Evolutionary conservation across 805 yeast genomes (phyloP), one percentile per base, ranked within the genome.

Genomic region (Pichia ethanolica): DNA sequence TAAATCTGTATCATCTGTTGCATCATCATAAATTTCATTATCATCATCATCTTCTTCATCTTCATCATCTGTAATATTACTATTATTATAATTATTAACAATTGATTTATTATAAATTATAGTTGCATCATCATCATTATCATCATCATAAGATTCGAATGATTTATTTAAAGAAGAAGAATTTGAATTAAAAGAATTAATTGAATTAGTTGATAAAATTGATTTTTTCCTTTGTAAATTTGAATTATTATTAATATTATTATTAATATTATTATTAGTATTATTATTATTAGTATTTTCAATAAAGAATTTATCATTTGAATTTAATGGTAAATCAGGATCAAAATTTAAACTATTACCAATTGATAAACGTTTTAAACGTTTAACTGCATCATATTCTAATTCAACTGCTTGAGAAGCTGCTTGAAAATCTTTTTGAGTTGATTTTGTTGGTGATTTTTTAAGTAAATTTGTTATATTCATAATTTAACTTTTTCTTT

Each of bases 331-430:
- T 43, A 84, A 62, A 58, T 86, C 95, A 1, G 91, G 91, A 59
- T 86, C 95, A 52, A 78, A 74, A 45, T 66, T 71, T 67, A 78
- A 67, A 60, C 72, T 65, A 58, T 77, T 71, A 14, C 89, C 93
- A 46, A 86, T 83, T 0, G 89, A 82, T 14, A 84, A 70, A 51
- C 95, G 71, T 61, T 86, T 86, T 55, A 86, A 68, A 25, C 87
- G 85, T 36, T 84, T 79, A 53, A 86, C 86, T 62, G 82, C 80
- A 64, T 81, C 79, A 53, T 84, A 73, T 60, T 86, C 93, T 52
- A 79, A 81, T 59, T 86, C 88, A 42, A 86, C 78, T 6, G 89
- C 88, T 57, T 81, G 81, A 4, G 88, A 89, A 2, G 95, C 95
- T 35, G 77, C 74, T 40, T 71, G 48, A 56, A 45, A 73, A 70